These are phyloP conservation scores for Hypsizygus marmoreus DNA, from an alignment of 768 basidiomycete genomes.

Conservation along the genomic window DNA sequence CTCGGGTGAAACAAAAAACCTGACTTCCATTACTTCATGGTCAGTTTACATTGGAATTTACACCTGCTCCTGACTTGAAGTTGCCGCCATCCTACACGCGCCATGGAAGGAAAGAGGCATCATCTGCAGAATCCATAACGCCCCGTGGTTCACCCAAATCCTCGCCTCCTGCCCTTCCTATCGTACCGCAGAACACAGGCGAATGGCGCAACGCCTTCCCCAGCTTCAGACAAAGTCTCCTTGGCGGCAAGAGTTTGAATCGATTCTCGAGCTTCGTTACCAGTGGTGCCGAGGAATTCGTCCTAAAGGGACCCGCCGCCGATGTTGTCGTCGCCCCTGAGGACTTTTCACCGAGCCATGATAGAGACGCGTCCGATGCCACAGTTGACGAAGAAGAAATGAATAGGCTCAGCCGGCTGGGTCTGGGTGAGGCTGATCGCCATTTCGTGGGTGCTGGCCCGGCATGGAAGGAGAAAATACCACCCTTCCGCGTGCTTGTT, in stretches of 20 bases:
- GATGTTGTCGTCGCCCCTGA: conserved; percentile 27
- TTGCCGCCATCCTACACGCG: conserved; percentile 28
- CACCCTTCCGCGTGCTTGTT: conserved; percentile 71
- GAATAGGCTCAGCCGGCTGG: conserved; percentile 38
- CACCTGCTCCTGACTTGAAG: conserved; percentile 46
- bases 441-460: conserved; percentile 75
- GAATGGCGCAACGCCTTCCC: conserved; percentile 64
- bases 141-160: conserved; percentile 47
- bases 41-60: conserved; percentile 71
- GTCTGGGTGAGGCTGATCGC: conserved; percentile 58
- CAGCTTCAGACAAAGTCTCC: conserved; percentile 68
- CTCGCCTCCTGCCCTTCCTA: conserved; percentile 37
- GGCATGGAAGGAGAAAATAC: conserved; percentile 73
- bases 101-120: conserved; percentile 34
- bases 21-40: conserved; percentile 1
- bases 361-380: conserved; percentile 31
- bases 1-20: conserved; percentile 3
- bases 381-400: conserved; percentile 45
- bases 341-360: conserved; percentile 18
- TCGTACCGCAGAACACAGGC: conserved; percentile 69
- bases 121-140: conserved; percentile 46
- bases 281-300: conserved; percentile 82
- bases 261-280: conserved; percentile 88
- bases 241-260: conserved; percentile 78
- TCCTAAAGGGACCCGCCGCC: conserved; percentile 62